These are phyloP conservation scores for Globisporangium polare DNA, from an alignment of 352 stramenopile genomes.

Conservation along the genomic window DNA sequence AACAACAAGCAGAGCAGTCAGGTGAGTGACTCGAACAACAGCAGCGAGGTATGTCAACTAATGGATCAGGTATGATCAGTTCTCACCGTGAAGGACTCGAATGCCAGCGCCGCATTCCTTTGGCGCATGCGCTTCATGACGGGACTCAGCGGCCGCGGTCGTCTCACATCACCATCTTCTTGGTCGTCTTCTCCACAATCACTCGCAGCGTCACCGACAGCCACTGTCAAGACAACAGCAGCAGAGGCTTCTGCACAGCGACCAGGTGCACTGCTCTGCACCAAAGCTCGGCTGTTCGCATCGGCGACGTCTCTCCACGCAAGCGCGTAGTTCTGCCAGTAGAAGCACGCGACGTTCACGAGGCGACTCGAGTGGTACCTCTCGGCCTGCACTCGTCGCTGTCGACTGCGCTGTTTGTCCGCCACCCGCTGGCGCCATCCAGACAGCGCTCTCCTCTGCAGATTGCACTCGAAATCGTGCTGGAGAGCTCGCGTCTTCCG, in stretches of 20 bases:
- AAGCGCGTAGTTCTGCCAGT: conserved; percentile 76
- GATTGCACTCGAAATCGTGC: conserved; percentile 5
- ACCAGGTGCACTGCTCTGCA: background rate
- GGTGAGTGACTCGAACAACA: background rate
- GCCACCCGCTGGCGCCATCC: conserved; percentile 14
- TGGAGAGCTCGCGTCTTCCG: conserved; percentile 8
- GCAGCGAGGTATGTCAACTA: background rate
- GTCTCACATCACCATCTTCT: conserved; percentile 1
- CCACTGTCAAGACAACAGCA: background rate
- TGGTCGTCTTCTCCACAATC: conserved; percentile 17
- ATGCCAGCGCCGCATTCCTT: conserved; percentile 16
- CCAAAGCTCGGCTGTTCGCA: background rate
- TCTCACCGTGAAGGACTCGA: conserved; percentile 7
- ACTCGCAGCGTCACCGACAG: background rate
- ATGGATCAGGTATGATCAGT: background rate
- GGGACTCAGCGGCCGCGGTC: conserved; percentile 38
- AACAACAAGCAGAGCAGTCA: conserved; percentile 3
- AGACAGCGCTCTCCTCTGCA: conserved; percentile 3
- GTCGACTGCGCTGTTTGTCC: conserved; percentile 6
- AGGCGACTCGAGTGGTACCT: conserved; percentile 30
- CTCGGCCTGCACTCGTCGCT: conserved; percentile 16
- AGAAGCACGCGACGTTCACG: conserved; percentile 47
- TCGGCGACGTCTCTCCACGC: conserved; percentile 51
- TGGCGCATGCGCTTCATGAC: conserved; percentile 48
- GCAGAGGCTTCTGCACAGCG: background rate